Evolutionary conservation across 78 protist species (phyloP).

Genomic region (Dictyostelium capitatum): DNA sequence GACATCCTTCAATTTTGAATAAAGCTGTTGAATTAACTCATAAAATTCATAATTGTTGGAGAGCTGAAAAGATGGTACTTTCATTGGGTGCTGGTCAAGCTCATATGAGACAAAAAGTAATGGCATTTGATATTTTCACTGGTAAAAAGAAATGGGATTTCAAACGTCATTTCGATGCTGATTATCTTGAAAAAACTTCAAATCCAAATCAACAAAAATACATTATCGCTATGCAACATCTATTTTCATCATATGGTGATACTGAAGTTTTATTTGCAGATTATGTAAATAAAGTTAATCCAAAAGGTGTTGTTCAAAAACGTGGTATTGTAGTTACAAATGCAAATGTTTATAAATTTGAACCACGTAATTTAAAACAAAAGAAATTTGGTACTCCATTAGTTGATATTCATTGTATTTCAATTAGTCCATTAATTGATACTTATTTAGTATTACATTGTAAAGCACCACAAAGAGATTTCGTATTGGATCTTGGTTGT

Average conservation of each 20-base stretch:
- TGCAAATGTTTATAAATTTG: constrained; percentile 80
- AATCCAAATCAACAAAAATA: constrained; percentile 80
- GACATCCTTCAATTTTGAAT: constrained; percentile 49
- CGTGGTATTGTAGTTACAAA: constrained; percentile 87
- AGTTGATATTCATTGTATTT: constrained; percentile 63
- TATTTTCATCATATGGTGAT: constrained; percentile 75
- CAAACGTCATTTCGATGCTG: constrained; percentile 69
- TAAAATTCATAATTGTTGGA: constrained; percentile 79
- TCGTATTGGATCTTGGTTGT: constrained; percentile 75
- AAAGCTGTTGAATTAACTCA: constrained; percentile 52
- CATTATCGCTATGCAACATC: constrained; percentile 72
- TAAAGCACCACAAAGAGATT: constrained; percentile 73
- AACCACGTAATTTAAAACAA: constrained; percentile 85
- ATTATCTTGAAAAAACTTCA: constrained; percentile 75
- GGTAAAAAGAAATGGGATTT: constrained; percentile 78
- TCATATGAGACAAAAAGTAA: constrained; percentile 83
- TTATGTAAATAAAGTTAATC: constrained; percentile 85
- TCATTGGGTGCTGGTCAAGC: constrained; percentile 52
- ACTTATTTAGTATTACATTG: constrained; percentile 77
- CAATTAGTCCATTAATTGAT: constrained; percentile 54
- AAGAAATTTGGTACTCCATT: constrained; percentile 87
- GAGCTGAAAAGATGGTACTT: constrained; percentile 72
- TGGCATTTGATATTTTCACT: constrained; percentile 68
- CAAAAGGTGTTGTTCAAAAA: constrained; percentile 76
- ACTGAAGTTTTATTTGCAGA: constrained; percentile 86